Evolutionary conservation across 345 rosid genomes (phyloP), one percentile per base, ranked within the genome.

Genomic region (Raphanus raphanistrum): DNA sequence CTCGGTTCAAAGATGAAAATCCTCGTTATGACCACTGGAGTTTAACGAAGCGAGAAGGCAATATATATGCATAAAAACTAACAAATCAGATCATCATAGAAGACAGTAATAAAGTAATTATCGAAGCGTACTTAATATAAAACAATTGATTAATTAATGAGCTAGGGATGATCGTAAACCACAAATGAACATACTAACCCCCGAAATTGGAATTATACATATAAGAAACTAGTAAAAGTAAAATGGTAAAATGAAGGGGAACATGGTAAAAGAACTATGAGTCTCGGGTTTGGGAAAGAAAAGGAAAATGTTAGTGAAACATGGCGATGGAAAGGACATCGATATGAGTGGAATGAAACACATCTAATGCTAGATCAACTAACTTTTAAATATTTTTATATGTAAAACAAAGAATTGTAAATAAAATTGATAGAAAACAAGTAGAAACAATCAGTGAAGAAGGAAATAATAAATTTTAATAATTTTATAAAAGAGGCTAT

Each of bases 221-320:
- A 1, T 58, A 58, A 59, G 33, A 60, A 60, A 60, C 3, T 28
- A 60, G 28, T 0, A 3, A 12, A 68, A 38, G 36, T 28, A 6
- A 33, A 29, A 36, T 55, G 48, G 27, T 68, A 64, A 17, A 70
- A 77, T 38, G 60, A 55, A 71, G n/a, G n/a, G 66, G 76, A 65
- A 67, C 55, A 35, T 4, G 50, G 58, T 52, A 8, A 25, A 54
- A 55, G 36, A 68, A 74, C 48, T 16, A 74, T 12, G 36, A 35
- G 43, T 69, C 71, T 79, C 68, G 75, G 78, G 82, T 73, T 68
- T 73, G 66, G 75, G 70, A 38, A 79, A 73, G 69, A 68, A 68
- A 62, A 63, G 36, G 70, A 66, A 79, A 67, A 73, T 79, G 68
- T 60, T 67, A 68, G 79, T 74, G 82, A 74, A 69, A 74, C 82